Base-by-base conservation (phyloP, 2,329 filamentous ascomycete genomes). In the Colletotrichum simmondsii region DNA sequence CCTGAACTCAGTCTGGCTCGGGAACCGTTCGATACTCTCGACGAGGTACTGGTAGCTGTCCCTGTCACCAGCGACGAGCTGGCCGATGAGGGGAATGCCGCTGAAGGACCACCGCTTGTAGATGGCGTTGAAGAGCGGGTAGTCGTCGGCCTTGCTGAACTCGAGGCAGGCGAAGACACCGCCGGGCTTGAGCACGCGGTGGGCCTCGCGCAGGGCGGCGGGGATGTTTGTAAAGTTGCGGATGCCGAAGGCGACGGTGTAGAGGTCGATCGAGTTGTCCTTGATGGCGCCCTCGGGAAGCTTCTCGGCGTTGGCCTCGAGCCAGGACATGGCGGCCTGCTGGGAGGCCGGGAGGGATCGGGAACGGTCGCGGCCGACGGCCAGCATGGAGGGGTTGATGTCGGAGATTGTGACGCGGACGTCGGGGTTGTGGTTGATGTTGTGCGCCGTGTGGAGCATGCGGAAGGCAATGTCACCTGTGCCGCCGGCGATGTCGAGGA, bases 41-140 rank as follows among this genome's bases (percentile, higher is more conserved):
- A 99, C 97, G 11, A 99, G 88, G 84, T 99, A 99, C 87, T 99
- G 97, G 83, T 99, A 99, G 81, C 95, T 98, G 79, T 97, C 96
- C 69, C 96, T 88, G 81, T 99, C 97, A 7, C 94, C 95, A 2
- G 97, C 96, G 19, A 99, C 95, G 73, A 99, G 81, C 85, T 99
- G 96, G 3, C 97, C 97, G 79, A 99, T 98, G 77, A 99, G 83
- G 0, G 97, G 97, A 76, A 99, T 99, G 14, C 95, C 95, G 72
- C 92, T 89, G 82, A 99, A 99, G 74, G 94, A 98, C 95, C 97
- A 99, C 72, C 93, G 90, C 88, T 98, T 97, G 85, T 99, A 99
- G 1, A 96, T 83, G 22, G 92, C 91, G 83, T 98, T 93, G 79
- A 99, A 91, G 1, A 97, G 75, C 0, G 92, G 89, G 80, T 93